Conservation (phyloP, 2,329 filamentous ascomycete species). For the Sphaceloma murrayae region DNA sequence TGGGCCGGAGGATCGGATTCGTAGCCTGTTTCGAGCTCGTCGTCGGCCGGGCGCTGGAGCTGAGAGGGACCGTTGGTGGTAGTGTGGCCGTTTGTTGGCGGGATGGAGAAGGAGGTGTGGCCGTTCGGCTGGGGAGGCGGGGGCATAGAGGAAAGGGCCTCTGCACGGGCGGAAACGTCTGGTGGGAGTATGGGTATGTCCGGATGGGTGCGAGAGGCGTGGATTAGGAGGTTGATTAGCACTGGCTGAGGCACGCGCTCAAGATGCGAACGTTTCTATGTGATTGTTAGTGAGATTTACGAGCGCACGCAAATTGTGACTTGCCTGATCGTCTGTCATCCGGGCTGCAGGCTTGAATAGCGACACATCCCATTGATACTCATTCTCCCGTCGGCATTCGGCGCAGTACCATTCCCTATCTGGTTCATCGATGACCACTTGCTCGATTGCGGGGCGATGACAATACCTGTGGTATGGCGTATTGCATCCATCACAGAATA, state of each 20-base stretch:
- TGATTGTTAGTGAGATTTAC: neutral
- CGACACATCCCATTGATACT: conserved; percentile 30
- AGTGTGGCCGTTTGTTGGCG: neutral
- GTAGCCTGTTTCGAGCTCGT: conserved; percentile 48
- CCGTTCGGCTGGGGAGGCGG: conserved; percentile 27
- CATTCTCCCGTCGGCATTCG: conserved; percentile 47
- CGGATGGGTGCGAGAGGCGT: conserved; percentile 52
- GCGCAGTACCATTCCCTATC: conserved; percentile 63
- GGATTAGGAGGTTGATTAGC: conserved; percentile 56
- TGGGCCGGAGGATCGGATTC: conserved; percentile 44
- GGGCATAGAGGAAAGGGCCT: conserved; percentile 19
- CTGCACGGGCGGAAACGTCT: conserved; percentile 20
- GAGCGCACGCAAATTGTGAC: conserved; percentile 15
- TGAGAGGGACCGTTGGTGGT: conserved; percentile 17
- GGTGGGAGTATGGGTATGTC: conserved; percentile 56
- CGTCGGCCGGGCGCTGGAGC: conserved; percentile 28
- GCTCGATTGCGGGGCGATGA: conserved; percentile 64
- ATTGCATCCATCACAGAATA: conserved; percentile 78
- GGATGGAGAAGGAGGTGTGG: conserved; percentile 19
- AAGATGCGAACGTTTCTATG: conserved; percentile 32
- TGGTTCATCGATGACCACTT: conserved; percentile 56
- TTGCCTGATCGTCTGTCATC: conserved; percentile 36
- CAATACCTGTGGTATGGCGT: conserved; percentile 72
- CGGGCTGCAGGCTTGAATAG: conserved; percentile 32
- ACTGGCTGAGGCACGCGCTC: conserved; percentile 50